Conservation (phyloP, 2,329 filamentous ascomycete species). For the Scedosporium minutisporum region DNA sequence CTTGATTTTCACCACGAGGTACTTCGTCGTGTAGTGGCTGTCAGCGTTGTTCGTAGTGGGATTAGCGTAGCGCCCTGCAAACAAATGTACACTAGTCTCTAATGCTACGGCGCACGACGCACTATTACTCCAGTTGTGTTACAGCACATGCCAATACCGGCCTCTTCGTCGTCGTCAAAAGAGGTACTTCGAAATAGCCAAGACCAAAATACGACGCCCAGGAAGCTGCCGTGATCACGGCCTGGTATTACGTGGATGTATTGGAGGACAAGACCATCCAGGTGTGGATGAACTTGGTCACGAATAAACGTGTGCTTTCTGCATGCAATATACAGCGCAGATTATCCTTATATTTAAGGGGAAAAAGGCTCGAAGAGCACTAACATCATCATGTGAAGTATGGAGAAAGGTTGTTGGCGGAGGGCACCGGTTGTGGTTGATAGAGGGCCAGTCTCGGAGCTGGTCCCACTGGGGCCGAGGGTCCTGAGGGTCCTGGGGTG, state of each 20-base stretch:
- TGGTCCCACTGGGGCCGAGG: neutral
- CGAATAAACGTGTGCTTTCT: neutral
- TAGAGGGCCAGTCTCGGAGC: neutral
- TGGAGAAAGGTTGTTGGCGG: neutral
- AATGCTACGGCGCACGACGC: neutral
- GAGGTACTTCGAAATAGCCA: neutral
- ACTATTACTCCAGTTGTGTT: neutral
- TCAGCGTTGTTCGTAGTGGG: neutral
- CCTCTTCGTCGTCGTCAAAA: neutral
- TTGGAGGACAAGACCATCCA: neutral
- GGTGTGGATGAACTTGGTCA: neutral
- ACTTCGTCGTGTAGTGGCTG: no score
- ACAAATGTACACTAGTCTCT: neutral
- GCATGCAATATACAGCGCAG: neutral
- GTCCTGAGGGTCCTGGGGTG: neutral
- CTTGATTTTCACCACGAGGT: no score
- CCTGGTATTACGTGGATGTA: neutral
- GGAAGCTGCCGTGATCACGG: neutral
- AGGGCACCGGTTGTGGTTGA: neutral
- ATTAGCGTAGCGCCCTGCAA: neutral
- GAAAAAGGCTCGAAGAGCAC: no score
- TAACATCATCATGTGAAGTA: no score
- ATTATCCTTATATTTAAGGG: neutral
- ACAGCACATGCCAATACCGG: constrained; percentile 1
- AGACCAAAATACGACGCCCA: neutral